Base-by-base conservation (phyloP, 768 basidiomycete genomes). In the Calocera viscosa region DNA sequence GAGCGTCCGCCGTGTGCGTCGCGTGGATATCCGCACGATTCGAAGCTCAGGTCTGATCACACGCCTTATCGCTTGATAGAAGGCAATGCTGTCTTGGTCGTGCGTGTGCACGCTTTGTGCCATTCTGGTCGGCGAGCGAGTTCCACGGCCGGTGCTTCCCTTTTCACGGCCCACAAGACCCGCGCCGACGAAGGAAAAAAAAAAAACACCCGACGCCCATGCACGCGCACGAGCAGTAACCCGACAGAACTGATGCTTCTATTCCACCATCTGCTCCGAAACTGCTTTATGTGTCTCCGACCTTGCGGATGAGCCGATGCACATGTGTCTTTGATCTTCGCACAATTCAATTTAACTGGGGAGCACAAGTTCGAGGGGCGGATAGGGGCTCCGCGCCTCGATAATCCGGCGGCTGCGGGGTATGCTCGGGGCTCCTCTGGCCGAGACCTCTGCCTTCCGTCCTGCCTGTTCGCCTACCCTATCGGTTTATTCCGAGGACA, bases 51-150 rank as follows among this genome's bases (percentile, higher is more conserved):
- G 53, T 11, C 2, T 28, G 53, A 32, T 60, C 14, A 30, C 53
- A 32, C 14, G 53, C 7, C 53, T 60, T 60, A 60, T 60, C 53
- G 53, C 14, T 60, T 60, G 53, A 60, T 60, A 60, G 30, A 60
- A 60, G 53, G 53, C 30, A 32, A 26, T 60, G 53, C 53, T 5
- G 30, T 26, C 24, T 60, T 60, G 53, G 35, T 38, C 35, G 7
- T 28, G 30, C 53, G 53, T 32, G 26, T 60, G 53, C 53, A 60
- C 43, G 19, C 43, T 19, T 60, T 32, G 11, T 60, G 35, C 11
- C 53, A 60, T 60, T 60, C 53, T 60, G 26, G 53, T 60, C 53
- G 53, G 5, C 22, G 24, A 7, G 14, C 30, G 26, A 26, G 14
- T 60, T 60, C 53, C 53, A 60, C 53, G 53, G 43, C 43, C 19